Evolutionary conservation across 257 asterid species (phyloP).

Genomic region (Nicotiana undulata): DNA sequence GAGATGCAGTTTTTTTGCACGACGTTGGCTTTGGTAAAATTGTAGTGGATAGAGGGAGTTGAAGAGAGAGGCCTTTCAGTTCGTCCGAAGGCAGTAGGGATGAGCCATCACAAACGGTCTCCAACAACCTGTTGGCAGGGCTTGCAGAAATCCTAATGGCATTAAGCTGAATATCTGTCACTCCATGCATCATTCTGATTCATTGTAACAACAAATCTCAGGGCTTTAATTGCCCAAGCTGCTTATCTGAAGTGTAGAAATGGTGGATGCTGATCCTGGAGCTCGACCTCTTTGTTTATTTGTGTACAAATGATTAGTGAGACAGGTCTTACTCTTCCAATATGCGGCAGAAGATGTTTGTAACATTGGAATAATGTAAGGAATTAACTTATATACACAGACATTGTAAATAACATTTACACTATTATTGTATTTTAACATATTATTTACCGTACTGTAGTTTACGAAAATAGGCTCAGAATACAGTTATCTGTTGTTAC

Average conservation of each 20-base stretch:
- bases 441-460: not conserved
- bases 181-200: not conserved
- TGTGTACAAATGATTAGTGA: not conserved
- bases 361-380: not conserved
- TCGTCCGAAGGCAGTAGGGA: not conserved
- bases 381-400: not conserved
- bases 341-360: not conserved
- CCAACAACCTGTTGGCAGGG: not conserved
- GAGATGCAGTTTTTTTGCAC: not conserved
- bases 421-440: no score
- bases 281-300: not conserved
- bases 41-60: not conserved
- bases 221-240: not conserved
- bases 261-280: not conserved
- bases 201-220: not conserved
- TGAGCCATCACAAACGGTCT: not conserved
- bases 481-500: no score
- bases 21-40: not conserved
- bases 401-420: not conserved
- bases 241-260: not conserved
- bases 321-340: not conserved
- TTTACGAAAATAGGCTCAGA: no score
- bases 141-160: not conserved
- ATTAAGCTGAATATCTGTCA: not conserved
- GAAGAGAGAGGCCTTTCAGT: not conserved